Conservation (phyloP, 495 filamentous ascomycete genomes). For the Annulohypoxylon moriforme region DNA sequence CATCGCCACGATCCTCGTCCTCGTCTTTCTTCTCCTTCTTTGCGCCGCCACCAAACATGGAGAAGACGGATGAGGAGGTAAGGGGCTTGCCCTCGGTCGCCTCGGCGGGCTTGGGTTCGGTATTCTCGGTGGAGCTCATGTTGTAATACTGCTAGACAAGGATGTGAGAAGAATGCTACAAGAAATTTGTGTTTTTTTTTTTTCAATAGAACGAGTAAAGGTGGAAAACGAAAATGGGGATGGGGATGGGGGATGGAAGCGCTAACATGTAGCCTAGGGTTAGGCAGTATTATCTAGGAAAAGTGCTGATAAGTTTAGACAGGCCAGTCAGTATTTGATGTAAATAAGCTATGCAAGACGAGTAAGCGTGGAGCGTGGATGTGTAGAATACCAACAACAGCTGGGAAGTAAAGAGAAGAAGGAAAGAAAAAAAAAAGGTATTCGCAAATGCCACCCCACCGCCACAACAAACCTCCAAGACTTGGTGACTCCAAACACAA, state of each 20-base stretch:
- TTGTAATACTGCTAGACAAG: slow-evolving; percentile 36
- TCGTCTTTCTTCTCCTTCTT: slow-evolving; percentile 85
- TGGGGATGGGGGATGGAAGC: neutral
- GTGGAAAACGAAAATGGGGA: neutral
- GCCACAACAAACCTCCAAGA: slow-evolving; percentile 18
- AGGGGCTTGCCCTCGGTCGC: slow-evolving; percentile 51
- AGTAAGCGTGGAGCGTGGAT: neutral
- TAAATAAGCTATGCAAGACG: neutral
- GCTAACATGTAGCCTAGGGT: neutral
- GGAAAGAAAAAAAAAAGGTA: neutral
- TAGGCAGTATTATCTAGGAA: neutral
- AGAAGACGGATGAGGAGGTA: slow-evolving; percentile 74
- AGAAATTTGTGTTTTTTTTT: neutral
- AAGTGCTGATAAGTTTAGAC: neutral
- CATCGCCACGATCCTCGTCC: slow-evolving; percentile 76
- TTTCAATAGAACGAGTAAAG: neutral
- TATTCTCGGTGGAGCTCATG: slow-evolving; percentile 58
- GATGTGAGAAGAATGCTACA: slow-evolving; percentile 26
- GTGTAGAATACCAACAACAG: slow-evolving; percentile 1
- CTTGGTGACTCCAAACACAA: slow-evolving; percentile 14
- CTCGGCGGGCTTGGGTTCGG: slow-evolving; percentile 54
- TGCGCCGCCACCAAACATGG: slow-evolving; percentile 97
- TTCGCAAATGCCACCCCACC: slow-evolving; percentile 33
- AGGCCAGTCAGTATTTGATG: neutral
- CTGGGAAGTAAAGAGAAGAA: neutral